These are phyloP conservation scores for Populus pruinosa DNA, from an alignment of 345 rosid genomes.

Conservation along the genomic window DNA sequence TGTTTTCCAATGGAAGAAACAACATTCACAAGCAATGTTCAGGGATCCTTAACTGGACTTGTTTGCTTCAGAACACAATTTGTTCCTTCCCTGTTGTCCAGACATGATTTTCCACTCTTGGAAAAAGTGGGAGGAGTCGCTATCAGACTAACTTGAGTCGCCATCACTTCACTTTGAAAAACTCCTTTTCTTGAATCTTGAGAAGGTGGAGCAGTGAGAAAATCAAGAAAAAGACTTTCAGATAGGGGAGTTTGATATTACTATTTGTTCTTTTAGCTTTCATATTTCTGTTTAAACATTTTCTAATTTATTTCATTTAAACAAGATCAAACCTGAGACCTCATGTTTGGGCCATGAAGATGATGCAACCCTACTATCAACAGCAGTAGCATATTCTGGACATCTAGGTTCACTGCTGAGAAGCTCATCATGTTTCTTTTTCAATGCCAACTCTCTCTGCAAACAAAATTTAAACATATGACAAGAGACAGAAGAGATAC, in stretches of 20 bases:
- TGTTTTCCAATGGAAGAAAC: constrained; percentile 8
- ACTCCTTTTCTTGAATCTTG: constrained; percentile 26
- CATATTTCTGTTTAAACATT: constrained; percentile 14
- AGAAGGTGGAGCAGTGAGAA: constrained; percentile 34
- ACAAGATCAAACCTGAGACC: constrained; percentile 55
- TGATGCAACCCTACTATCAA: constrained; percentile 15
- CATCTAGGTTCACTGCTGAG: constrained; percentile 25
- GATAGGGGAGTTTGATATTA: not conserved
- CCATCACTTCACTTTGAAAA: constrained; percentile 24
- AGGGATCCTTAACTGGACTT: constrained; percentile 49
- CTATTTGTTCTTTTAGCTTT: not conserved
- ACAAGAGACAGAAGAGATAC: not conserved
- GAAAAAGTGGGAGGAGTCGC: not conserved
- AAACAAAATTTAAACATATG: constrained; percentile 17
- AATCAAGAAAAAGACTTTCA: constrained; percentile 24
- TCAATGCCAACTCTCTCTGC: constrained; percentile 82
- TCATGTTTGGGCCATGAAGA: constrained; percentile 13
- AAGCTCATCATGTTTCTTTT: constrained; percentile 64
- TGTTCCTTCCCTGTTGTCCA: constrained; percentile 16
- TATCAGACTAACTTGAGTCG: constrained; percentile 6
- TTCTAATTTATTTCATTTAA: constrained; percentile 2
- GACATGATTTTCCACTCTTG: constrained; percentile 24
- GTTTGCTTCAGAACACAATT: constrained; percentile 18
- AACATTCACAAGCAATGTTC: constrained; percentile 9
- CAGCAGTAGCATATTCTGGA: constrained; percentile 21